These are phyloP conservation scores for Ogataea methanolica DNA, from an alignment of 805 yeast species.

Conservation along the genomic window DNA sequence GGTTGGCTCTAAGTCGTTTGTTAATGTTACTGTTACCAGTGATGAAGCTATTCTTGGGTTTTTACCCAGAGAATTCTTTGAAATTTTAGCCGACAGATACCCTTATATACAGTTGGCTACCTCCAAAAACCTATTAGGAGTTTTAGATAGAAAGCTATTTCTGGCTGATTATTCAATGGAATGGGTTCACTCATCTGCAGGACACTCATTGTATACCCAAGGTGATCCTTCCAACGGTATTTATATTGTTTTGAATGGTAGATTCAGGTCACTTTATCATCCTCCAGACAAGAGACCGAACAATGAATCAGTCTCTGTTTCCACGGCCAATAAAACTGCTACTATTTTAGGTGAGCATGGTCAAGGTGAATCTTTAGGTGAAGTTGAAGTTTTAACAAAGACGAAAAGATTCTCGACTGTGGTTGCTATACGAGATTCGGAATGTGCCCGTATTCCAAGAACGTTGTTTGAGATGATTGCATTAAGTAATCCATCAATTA, in stretches of 20 bases:
- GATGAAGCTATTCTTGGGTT: conserved; percentile 68
- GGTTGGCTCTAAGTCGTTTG: conserved; percentile 75
- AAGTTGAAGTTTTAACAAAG: conserved; percentile 87
- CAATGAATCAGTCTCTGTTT: conserved; percentile 6
- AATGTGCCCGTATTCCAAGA: conserved; percentile 89
- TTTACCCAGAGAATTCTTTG: conserved; percentile 57
- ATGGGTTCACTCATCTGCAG: conserved; percentile 91
- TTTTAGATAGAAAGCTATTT: conserved; percentile 61
- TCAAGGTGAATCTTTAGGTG: conserved; percentile 93
- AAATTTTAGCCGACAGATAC: conserved; percentile 65
- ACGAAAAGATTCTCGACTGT: conserved; percentile 62
- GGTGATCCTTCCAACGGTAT: conserved; percentile 89
- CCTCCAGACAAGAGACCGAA: conserved; percentile 13
- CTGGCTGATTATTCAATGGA: conserved; percentile 88
- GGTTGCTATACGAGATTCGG: conserved; percentile 89
- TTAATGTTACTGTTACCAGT: conserved; percentile 57
- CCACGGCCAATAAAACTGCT: conserved; percentile 6
- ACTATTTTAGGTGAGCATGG: conserved; percentile 67
- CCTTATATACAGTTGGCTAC: conserved; percentile 73
- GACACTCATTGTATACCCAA: conserved; percentile 71
- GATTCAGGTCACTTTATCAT: conserved; percentile 58
- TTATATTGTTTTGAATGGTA: conserved; percentile 82
- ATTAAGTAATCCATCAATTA: conserved; percentile 78
- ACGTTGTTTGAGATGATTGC: conserved; percentile 82
- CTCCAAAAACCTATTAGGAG: conserved; percentile 66